Percentiles rank a stretch among this genome's conserved stretches.
These are phyloP conservation scores for Pichia terricola DNA, from an alignment of 1,139 yeast genomes.

Conservation along the genomic window DNA sequence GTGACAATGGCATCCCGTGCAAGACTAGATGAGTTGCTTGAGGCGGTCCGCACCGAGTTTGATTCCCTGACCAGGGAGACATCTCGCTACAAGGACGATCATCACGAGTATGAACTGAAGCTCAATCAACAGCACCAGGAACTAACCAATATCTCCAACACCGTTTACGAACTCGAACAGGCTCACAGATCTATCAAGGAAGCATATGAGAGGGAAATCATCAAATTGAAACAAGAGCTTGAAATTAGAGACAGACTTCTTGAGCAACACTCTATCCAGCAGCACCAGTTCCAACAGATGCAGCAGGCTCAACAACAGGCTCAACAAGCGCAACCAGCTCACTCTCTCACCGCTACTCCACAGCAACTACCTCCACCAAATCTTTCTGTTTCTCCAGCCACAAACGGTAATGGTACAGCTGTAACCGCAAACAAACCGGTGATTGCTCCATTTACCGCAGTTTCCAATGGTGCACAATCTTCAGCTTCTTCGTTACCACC, in stretches of 20 bases:
- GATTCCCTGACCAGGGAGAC: slow-evolving; percentile 84
- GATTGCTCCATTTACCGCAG: slow-evolving; percentile 2
- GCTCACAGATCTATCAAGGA: slow-evolving; percentile 94
- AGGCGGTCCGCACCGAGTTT: slow-evolving; percentile 88
- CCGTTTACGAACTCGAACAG: slow-evolving; percentile 87
- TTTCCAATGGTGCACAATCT: neutral
- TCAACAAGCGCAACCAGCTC: slow-evolving; percentile 16
- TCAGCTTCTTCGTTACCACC: neutral
- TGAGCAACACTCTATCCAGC: slow-evolving; percentile 27
- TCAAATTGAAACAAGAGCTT: slow-evolving; percentile 74
- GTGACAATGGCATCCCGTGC: slow-evolving; percentile 19
- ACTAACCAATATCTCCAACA: slow-evolving; percentile 88
- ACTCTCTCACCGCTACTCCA: slow-evolving; percentile 19
- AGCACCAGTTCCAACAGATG: slow-evolving; percentile 21
- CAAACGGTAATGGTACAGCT: slow-evolving; percentile 18
- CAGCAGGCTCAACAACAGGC: slow-evolving; percentile 14
- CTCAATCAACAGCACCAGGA: slow-evolving; percentile 89
- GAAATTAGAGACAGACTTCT: slow-evolving; percentile 61
- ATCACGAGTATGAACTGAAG: slow-evolving; percentile 87
- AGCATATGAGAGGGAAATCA: slow-evolving; percentile 88
- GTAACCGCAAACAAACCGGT: slow-evolving; percentile 6
- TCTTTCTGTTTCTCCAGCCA: slow-evolving; percentile 18
- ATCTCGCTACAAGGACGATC: slow-evolving; percentile 76
- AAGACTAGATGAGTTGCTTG: slow-evolving; percentile 62
- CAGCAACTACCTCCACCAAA: slow-evolving; percentile 25